These are phyloP conservation scores for Bothriochloa decipiens DNA, from an alignment of 176 grass and related monocot species.

Conservation along the genomic window DNA sequence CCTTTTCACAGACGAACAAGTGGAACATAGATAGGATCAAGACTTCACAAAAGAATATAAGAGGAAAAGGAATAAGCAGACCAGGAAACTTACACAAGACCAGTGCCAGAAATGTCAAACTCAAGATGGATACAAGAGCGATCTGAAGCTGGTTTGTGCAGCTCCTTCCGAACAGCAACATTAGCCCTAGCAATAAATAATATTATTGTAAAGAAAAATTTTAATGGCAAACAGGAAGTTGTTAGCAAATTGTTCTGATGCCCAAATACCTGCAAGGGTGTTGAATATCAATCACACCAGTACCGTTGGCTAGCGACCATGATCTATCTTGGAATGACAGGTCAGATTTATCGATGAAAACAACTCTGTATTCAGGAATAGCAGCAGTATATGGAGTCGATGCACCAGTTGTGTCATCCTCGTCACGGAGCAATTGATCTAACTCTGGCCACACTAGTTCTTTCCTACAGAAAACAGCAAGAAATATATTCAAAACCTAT, in stretches of 20 bases:
- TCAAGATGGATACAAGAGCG: conserved; percentile 94
- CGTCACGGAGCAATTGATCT: conserved; percentile 76
- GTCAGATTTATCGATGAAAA: conserved; percentile 68
- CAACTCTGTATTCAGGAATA: conserved; percentile 87
- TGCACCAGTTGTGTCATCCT: conserved; percentile 68
- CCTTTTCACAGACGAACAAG: neutral
- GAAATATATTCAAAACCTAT: neutral
- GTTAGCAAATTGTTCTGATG: conserved; percentile 9
- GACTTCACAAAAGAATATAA: neutral
- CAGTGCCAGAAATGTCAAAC: conserved; percentile 80
- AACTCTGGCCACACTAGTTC: conserved; percentile 90
- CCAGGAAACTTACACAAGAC: conserved; percentile 69
- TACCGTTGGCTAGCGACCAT: conserved; percentile 76
- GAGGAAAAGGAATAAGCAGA: neutral
- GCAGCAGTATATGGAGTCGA: conserved; percentile 86
- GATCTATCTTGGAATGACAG: conserved; percentile 55
- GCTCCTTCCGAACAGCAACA: conserved; percentile 84
- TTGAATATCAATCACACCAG: conserved; percentile 68
- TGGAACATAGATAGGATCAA: neutral
- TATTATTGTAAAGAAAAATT: conserved; percentile 35
- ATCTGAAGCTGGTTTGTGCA: conserved; percentile 80
- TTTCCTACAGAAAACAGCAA: conserved; percentile 66
- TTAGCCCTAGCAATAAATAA: conserved; percentile 59
- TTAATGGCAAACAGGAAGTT: conserved; percentile 22
- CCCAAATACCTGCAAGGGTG: conserved; percentile 79